Percentiles rank a stretch among this genome's conserved stretches.
These are phyloP conservation scores for Centella asiatica DNA, from an alignment of 129 eudicot genomes.

Conservation along the genomic window DNA sequence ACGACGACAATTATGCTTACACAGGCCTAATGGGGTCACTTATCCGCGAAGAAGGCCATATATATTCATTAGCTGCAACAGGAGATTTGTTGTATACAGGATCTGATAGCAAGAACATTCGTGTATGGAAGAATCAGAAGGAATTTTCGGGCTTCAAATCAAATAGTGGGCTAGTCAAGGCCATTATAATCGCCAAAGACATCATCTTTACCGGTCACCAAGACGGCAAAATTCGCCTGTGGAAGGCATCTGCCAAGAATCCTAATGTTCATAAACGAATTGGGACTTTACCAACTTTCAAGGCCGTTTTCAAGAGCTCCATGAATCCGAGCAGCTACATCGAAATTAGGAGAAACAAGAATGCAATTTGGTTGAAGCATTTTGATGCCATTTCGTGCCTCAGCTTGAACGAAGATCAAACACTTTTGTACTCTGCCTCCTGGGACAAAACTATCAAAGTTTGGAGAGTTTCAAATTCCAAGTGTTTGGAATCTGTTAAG, in stretches of 20 bases:
- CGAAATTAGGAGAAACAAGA: constrained; percentile 37
- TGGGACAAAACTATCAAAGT: constrained; percentile 80
- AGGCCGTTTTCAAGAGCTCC: constrained; percentile 44
- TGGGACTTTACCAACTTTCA: constrained; percentile 59
- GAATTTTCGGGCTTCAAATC: constrained; percentile 79
- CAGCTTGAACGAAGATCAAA: constrained; percentile 56
- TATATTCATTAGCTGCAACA: constrained; percentile 54
- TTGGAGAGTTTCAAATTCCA: constrained; percentile 59
- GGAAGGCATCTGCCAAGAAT: constrained; percentile 64
- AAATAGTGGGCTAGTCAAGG: constrained; percentile 69
- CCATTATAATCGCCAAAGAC: constrained; percentile 56
- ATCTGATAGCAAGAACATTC: constrained; percentile 70
- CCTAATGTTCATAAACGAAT: constrained; percentile 51
- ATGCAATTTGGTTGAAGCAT: constrained; percentile 59
- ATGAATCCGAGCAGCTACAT: constrained; percentile 57
- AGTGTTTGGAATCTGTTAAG: constrained; percentile 59
- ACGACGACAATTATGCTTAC: constrained; percentile 25
- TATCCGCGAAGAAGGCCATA: constrained; percentile 71
- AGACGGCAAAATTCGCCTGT: constrained; percentile 75
- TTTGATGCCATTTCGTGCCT: constrained; percentile 63
- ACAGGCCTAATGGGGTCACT: constrained; percentile 82
- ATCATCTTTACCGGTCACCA: constrained; percentile 72
- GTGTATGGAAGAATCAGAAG: constrained; percentile 80
- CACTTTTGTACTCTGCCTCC: constrained; percentile 60
- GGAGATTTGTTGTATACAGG: constrained; percentile 70